phyloP scores from a whole-genome alignment of 2,329 filamentous ascomycete genomes.

The Aspergillus melleus region DNA sequence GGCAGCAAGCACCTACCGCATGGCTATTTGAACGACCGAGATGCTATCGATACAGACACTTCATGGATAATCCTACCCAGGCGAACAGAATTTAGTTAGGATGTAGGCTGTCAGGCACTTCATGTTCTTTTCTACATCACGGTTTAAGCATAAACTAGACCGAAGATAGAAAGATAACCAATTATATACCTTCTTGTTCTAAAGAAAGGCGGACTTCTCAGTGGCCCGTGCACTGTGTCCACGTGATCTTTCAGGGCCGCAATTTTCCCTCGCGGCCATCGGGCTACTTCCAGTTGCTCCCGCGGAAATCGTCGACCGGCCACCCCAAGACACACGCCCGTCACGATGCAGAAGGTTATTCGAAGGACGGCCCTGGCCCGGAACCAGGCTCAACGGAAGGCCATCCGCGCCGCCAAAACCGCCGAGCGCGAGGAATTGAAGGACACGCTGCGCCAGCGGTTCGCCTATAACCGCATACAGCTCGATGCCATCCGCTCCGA shows the following conservation, averaged over 20 bases:
- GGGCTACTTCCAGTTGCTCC: not conserved
- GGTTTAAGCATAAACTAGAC: too few relatives aligned
- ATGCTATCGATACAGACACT: too few relatives aligned
- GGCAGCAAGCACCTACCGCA: too few relatives aligned
- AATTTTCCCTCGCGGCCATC: constrained; percentile 23
- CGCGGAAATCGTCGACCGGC: constrained; percentile 17
- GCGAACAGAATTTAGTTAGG: too few relatives aligned
- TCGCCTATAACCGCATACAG: constrained; percentile 33
- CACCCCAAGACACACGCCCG: constrained; percentile 30
- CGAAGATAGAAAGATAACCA: too few relatives aligned
- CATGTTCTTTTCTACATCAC: too few relatives aligned
- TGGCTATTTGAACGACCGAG: too few relatives aligned
- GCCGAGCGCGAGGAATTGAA: constrained; percentile 41
- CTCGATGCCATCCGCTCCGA: constrained; percentile 48
- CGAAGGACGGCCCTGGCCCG: constrained; percentile 66
- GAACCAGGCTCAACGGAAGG: constrained; percentile 56
- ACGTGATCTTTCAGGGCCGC: constrained; percentile 19
- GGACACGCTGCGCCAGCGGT: constrained; percentile 29
- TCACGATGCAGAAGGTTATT: constrained; percentile 69
- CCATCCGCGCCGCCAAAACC: constrained; percentile 45
- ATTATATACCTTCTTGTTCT: not conserved
- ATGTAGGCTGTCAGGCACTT: too few relatives aligned
- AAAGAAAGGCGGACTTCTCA: not conserved
- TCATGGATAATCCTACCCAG: too few relatives aligned
- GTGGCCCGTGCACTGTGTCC: not conserved